Evolutionary conservation across 1,284 basidiomycete species (phyloP), one percentile per base, ranked within the genome.

Genomic region (Athelia sp.): DNA sequence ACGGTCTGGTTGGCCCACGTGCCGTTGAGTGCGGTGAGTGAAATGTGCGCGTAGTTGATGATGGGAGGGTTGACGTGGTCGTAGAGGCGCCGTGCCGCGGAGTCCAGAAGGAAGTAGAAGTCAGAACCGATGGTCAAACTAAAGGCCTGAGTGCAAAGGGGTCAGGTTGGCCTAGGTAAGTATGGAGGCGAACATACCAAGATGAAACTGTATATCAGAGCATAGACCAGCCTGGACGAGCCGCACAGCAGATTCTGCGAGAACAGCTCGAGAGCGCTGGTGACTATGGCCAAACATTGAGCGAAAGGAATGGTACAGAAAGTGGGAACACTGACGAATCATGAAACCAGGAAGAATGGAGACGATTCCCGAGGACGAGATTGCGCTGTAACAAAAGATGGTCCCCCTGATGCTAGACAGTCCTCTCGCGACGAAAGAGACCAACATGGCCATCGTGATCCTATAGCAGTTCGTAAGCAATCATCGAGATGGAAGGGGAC

Each of bases 221-320:
- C 90, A 59, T 92, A 93, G 26, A 93, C 88, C 69, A 93, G 84
- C 55, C 90, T 75, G 19, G 93, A 90, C n/a, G 88, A 89, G 17
- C 90, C 90, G 51, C 87, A 88, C 47, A 92, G 81, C 43, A 92
- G 78, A 59, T 89, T 91, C 61, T 82, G 82, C 4, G 89, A 91
- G 58, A 90, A 90, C 46, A 93, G 71, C 63, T 93, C 90, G 29
- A 93, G 73, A 1, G 90, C 86, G 45, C 85, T 86, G 52, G 85
- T 89, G 56, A 92, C 90, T 92, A 56, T 46, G 46, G 19, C 26
- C 6, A 6, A 21, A 45, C 11, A n/a, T 17, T 55, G 57, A 38
- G 24, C 18, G 26, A 17, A 43, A 34, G 19, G 42, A 23, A 47
- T n/a, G 15, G 29, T n/a, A 46, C 23, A 43, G 52, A 36, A 35